Conservation (phyloP, 2,329 filamentous ascomycete species). For the Cercospora sp. region DNA sequence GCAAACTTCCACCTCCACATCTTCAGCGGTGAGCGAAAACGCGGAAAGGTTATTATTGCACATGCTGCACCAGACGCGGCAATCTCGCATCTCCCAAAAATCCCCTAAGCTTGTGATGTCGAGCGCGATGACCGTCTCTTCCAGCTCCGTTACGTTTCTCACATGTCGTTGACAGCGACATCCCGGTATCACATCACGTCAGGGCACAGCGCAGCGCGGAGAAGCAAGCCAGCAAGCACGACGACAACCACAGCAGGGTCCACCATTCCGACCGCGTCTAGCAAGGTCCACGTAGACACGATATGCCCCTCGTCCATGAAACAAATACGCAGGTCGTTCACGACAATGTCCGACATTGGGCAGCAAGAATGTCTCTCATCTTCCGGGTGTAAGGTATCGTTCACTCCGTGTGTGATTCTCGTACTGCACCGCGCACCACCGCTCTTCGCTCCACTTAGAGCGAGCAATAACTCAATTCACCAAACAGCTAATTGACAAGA, state of each 20-base stretch:
- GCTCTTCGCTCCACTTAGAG: background rate
- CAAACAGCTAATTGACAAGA: background rate
- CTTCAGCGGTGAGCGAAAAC: background rate
- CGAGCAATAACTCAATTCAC: no score
- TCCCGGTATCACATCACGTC: background rate
- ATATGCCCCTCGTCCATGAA: background rate
- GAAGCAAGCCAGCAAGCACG: background rate
- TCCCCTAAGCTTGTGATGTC: background rate
- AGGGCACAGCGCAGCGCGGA: background rate
- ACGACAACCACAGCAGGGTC: background rate
- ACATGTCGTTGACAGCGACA: background rate
- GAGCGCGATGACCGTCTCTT: no score
- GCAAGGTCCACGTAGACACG: background rate
- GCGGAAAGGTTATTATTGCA: background rate
- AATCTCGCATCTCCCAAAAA: background rate
- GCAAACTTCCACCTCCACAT: background rate
- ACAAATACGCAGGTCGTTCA: background rate
- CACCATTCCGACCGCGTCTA: background rate
- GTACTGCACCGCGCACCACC: background rate
- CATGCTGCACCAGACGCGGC: background rate
- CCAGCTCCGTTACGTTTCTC: background rate
- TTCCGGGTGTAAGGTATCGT: background rate
- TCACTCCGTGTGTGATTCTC: background rate
- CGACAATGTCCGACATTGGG: background rate
- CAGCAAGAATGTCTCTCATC: background rate